Evolutionary conservation across 805 yeast genomes (phyloP).

Genomic region (Candida nanaspora): DNA sequence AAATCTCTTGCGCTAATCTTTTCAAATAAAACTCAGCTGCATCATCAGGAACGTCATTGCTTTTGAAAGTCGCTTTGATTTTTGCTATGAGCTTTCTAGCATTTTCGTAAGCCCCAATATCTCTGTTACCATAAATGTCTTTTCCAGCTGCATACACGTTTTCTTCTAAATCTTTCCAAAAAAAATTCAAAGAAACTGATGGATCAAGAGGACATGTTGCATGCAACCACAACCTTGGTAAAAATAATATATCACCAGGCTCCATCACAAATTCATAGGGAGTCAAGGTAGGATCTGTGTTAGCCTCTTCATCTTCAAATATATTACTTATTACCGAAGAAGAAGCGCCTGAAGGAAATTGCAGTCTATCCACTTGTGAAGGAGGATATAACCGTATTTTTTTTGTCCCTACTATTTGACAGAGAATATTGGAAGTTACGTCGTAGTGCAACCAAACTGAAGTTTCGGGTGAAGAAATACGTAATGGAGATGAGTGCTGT

Average conservation of each 20-base stretch:
- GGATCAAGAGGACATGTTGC: conserved; percentile 24
- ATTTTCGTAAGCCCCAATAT: conserved; percentile 24
- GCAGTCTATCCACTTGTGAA: conserved; percentile 18
- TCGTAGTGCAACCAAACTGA: conserved; percentile 31
- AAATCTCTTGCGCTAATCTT: conserved; percentile 20
- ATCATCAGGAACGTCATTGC: conserved; percentile 15
- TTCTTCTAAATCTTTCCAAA: conserved; percentile 25
- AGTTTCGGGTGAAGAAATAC: conserved; percentile 25
- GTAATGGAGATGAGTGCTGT: conserved; percentile 25
- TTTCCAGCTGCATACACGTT: conserved; percentile 21
- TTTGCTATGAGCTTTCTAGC: conserved; percentile 18
- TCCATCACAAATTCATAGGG: conserved; percentile 23
- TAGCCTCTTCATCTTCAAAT: conserved; percentile 13
- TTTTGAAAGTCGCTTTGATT: conserved; percentile 15
- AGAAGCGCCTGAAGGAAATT: conserved; percentile 24
- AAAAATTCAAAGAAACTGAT: conserved; percentile 26
- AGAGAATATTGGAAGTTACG: conserved; percentile 27
- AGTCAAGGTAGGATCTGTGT: conserved; percentile 8
- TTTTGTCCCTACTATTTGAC: conserved; percentile 27
- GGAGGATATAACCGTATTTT: conserved; percentile 28
- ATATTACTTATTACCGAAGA: conserved; percentile 25
- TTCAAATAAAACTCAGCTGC: conserved; percentile 20
- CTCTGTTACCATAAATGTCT: conserved; percentile 30
- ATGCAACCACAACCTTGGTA: conserved; percentile 32
- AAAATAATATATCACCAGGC: conserved; percentile 29